These are phyloP conservation scores for Xylaria bambusicola DNA, from an alignment of 495 filamentous ascomycete species.

Conservation along the genomic window DNA sequence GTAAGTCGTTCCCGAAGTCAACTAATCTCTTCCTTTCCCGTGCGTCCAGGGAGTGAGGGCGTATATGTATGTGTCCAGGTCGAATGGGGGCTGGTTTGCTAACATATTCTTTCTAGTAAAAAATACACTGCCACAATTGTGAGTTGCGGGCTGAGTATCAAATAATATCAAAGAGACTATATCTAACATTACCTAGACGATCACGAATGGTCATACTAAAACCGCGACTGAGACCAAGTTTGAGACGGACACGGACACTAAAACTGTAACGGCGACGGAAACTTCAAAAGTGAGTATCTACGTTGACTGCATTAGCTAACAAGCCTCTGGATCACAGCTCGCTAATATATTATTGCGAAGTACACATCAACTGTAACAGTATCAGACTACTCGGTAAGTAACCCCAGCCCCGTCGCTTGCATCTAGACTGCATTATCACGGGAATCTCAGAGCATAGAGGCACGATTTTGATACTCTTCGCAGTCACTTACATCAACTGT, in stretches of 20 bases:
- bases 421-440: too few species aligned
- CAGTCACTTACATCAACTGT: neutral
- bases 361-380: neutral
- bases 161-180: neutral
- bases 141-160: neutral
- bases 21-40: neutral
- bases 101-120: too few species aligned
- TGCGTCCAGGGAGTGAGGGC: too few species aligned
- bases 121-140: slow-evolving; percentile 17
- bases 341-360: neutral
- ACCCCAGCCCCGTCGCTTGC: too few species aligned
- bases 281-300: neutral
- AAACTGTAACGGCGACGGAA: too few species aligned
- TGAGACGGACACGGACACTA: too few species aligned
- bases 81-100: neutral
- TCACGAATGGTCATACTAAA: neutral
- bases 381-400: neutral
- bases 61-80: too few species aligned
- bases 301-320: neutral
- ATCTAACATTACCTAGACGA: neutral
- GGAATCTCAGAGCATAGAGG: too few species aligned
- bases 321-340: too few species aligned
- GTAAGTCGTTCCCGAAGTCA: neutral
- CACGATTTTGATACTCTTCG: neutral
- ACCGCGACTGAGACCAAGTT: neutral